Evolutionary conservation across 306 rosid genomes (phyloP).

Genomic region (Pueraria montana): DNA sequence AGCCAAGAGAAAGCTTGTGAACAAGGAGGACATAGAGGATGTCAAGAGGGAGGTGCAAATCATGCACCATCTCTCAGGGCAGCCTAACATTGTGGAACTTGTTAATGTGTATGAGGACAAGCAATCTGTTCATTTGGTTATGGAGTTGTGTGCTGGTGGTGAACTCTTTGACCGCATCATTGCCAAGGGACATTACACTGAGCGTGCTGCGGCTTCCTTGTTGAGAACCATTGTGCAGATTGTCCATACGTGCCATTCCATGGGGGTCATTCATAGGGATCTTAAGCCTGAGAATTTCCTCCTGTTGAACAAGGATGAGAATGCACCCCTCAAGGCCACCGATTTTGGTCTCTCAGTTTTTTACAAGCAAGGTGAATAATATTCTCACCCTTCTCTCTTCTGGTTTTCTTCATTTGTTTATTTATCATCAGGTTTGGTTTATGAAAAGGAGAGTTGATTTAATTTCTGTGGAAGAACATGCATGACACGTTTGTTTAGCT

Average conservation of each 20-base stretch:
- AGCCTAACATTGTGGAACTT: constrained; percentile 87
- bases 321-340: constrained; percentile 92
- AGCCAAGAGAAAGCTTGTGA: constrained; percentile 87
- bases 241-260: constrained; percentile 91
- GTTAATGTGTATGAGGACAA: constrained; percentile 92
- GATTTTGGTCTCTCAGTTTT: constrained; percentile 96
- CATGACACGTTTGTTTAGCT: not conserved
- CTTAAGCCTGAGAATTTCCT: constrained; percentile 99
- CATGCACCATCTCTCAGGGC: constrained; percentile 94
- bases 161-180: constrained; percentile 95
- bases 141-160: constrained; percentile 97
- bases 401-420: not conserved
- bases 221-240: constrained; percentile 87
- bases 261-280: constrained; percentile 98
- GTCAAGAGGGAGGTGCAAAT: constrained; percentile 95
- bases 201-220: constrained; percentile 90
- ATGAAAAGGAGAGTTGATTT: not conserved
- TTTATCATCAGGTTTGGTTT: not conserved
- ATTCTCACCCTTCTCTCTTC: constrained; percentile 20
- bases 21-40: constrained; percentile 88
- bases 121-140: constrained; percentile 88
- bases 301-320: constrained; percentile 76
- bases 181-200: constrained; percentile 95
- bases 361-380: constrained; percentile 88
- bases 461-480: too few relatives aligned